Evolutionary conservation across 1,284 basidiomycete species (phyloP).

Genomic region (Leccinum subrobustum): DNA sequence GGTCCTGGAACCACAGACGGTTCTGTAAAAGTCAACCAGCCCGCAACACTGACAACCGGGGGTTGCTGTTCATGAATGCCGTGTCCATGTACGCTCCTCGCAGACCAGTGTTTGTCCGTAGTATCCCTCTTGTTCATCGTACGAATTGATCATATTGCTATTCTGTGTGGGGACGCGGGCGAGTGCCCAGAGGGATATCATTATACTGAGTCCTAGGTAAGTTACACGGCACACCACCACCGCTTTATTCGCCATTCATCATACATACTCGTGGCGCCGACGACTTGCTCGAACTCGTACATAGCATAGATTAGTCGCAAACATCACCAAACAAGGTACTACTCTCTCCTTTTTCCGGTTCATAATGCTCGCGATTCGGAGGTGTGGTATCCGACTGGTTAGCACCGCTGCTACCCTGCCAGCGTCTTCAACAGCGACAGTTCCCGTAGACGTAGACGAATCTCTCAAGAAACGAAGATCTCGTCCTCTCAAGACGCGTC

Average conservation of each 20-base stretch:
- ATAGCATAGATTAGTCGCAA: too few relatives aligned
- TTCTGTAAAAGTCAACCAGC: slow-evolving; percentile 67
- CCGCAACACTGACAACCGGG: slow-evolving; percentile 40
- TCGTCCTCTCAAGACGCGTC: slow-evolving; percentile 28
- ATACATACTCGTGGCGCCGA: too few relatives aligned
- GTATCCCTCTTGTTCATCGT: slow-evolving; percentile 8
- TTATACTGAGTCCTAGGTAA: too few relatives aligned
- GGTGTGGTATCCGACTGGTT: slow-evolving; percentile 5
- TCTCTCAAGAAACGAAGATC: slow-evolving; percentile 3
- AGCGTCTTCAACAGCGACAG: slow-evolving; percentile 1
- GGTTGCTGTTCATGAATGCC: slow-evolving; percentile 58
- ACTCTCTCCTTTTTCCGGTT: background rate
- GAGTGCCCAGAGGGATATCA: too few relatives aligned
- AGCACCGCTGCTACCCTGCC: slow-evolving; percentile 7
- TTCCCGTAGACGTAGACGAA: background rate
- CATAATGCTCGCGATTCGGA: slow-evolving; percentile 21
- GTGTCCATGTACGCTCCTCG: slow-evolving; percentile 6
- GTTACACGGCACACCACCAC: too few relatives aligned
- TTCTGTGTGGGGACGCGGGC: too few relatives aligned
- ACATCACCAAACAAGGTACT: background rate
- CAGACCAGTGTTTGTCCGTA: slow-evolving; percentile 3
- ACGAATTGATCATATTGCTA: slow-evolving; percentile 3
- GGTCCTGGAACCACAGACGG: slow-evolving; percentile 45
- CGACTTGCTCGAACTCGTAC: too few relatives aligned
- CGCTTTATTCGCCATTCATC: too few relatives aligned